Evolutionary conservation across 164 flowering plant species (phyloP).

Genomic region (Malania oleifera): DNA sequence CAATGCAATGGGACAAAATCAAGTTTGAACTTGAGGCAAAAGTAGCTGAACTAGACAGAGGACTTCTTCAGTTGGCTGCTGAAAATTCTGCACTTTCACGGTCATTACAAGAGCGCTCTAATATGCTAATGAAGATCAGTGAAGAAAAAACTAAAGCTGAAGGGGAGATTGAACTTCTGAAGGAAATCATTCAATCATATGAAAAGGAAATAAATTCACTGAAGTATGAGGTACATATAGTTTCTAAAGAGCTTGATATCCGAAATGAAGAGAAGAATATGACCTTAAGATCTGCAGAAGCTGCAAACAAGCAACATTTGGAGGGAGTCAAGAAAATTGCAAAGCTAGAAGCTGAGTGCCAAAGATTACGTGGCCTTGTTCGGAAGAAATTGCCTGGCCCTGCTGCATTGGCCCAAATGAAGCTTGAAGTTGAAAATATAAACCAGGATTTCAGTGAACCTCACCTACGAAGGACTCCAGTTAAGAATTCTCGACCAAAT

Average conservation of each 20-base stretch:
- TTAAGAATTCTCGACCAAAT: conserved; percentile 14
- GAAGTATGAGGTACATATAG: conserved; percentile 50
- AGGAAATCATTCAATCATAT: conserved; percentile 30
- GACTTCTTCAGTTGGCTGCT: conserved; percentile 16
- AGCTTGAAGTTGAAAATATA: conserved; percentile 43
- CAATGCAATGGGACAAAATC: conserved; percentile 31
- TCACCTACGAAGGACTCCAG: conserved; percentile 23
- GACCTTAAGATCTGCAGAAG: conserved; percentile 46
- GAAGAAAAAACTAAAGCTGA: conserved; percentile 13
- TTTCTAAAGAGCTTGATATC: conserved; percentile 65
- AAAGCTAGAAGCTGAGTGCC: conserved; percentile 61
- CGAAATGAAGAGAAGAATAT: conserved; percentile 63
- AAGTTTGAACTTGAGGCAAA: conserved; percentile 33
- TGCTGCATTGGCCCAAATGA: conserved; percentile 53
- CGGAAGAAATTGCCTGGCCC: conserved; percentile 54
- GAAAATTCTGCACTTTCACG: conserved; percentile 22
- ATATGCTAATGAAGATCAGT: conserved; percentile 12
- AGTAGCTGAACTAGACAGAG: conserved; percentile 13
- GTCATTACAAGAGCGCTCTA: conserved; percentile 14
- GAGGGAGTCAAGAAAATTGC: conserved; percentile 51
- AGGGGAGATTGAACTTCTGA: conserved; percentile 17
- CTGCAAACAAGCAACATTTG: conserved; percentile 42
- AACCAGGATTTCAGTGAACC: conserved; percentile 27
- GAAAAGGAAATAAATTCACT: conserved; percentile 48
- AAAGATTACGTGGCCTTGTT: conserved; percentile 51